Evolutionary conservation across 176 grass and related monocot species (phyloP), one percentile per base, ranked within the genome.

Genomic region (Panicum miliaceum): DNA sequence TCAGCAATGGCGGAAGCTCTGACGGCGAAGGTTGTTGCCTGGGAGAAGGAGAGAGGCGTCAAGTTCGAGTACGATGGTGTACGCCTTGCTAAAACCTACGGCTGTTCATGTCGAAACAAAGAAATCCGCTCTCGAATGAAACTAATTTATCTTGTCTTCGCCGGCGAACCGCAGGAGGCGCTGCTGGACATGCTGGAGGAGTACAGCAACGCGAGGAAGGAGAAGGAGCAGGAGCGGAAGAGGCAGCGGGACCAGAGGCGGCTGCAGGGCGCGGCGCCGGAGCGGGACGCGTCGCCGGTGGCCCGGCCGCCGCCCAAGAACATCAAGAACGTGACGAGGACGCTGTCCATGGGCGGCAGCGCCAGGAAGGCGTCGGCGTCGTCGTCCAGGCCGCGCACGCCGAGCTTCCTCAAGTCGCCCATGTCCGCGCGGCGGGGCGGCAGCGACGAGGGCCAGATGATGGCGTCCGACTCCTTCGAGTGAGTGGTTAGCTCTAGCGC

Each of bases 31-130:
- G 81, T 86, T 4, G 69, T 71, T 53, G 87, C 87, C 12, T 97
- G 94, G 94, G 91, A 97, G 82, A 86, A 90, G 68, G 94, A 93
- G 26, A 88, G 87, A 4, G 89, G 82, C 57, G 42, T 20, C 51
- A 82, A 83, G 34, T 93, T 93, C 22, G 88, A 76, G 84, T 97
- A 97, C 66, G 94, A 91, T 14, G 91, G 91, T 73, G 94, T 97
- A 97, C 35, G 87, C 14, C 19, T 57, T 52, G 23, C 50, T 11
- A 27, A 37, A 32, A 51, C 58, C 50, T 15, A 22, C 6, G 54
- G 45, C 45, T 12, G 45, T 13, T 47, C 45, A 12, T 47, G 45
- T 47, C 45, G 45, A 45, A 45, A 1, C 42, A 45, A 45, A 10
- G 12, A 47, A 12, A 9, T 12, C 4, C 12, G 45, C 11, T 20